These are phyloP conservation scores for Phytophthora palmivora DNA, from an alignment of 352 stramenopile species.

Conservation along the genomic window DNA sequence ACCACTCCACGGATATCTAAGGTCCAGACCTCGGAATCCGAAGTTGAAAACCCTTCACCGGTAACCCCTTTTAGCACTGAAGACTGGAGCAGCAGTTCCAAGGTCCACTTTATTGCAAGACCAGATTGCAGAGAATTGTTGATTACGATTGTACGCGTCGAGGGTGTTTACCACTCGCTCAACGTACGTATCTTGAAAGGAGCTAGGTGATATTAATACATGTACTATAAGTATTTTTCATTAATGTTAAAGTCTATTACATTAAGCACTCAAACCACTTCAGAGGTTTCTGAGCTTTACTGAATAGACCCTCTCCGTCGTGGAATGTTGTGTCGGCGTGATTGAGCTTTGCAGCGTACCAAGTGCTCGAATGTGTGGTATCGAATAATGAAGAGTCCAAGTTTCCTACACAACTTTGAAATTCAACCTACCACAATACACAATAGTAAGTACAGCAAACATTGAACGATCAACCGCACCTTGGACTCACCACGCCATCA, in stretches of 20 bases:
- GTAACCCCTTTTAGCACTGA: not conserved
- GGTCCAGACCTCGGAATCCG: no score
- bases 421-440: constrained; percentile 48
- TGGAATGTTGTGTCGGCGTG: constrained; percentile 68
- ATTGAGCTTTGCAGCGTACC: constrained; percentile 61
- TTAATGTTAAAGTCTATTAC: not conserved
- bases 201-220: no score
- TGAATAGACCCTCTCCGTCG: constrained; percentile 59
- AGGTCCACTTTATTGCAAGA: no score
- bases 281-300: constrained; percentile 55
- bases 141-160: no score
- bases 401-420: constrained; percentile 59
- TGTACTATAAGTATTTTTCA: no score
- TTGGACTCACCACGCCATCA: constrained; percentile 55
- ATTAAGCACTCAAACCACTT: constrained; percentile 64
- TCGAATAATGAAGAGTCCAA: constrained; percentile 46
- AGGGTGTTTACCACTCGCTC: no score
- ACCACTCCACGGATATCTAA: no score
- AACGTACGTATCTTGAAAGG: no score
- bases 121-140: no score
- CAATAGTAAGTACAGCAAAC: not conserved
- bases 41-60: no score
- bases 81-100: not conserved
- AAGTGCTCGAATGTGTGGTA: constrained; percentile 40
- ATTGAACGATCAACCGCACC: not conserved